Percentiles rank a stretch among this genome's conserved stretches.
Evolutionary conservation across 2,329 filamentous ascomycete species (phyloP).

Genomic region (Sphaerulina populicola): DNA sequence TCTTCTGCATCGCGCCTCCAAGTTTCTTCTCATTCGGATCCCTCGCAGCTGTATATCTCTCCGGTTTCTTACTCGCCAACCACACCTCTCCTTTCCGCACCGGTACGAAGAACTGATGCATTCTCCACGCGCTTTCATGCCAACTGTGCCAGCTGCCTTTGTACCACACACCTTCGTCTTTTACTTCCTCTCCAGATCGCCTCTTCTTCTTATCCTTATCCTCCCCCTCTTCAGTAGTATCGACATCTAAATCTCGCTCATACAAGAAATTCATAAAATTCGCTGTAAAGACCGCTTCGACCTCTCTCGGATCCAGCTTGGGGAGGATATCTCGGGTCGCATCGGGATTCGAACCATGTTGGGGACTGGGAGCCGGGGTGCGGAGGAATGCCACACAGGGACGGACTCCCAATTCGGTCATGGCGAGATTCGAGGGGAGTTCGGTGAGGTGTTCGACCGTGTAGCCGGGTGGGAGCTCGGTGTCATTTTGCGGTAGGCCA

Average conservation of each 20-base stretch:
- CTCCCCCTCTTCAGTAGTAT: slow-evolving; percentile 16
- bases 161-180: slow-evolving; percentile 64
- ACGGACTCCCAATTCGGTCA: slow-evolving; percentile 44
- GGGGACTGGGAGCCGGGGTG: slow-evolving; percentile 29
- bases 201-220: slow-evolving; percentile 26
- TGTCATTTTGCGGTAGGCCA: slow-evolving; percentile 66
- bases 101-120: slow-evolving; percentile 90
- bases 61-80: slow-evolving; percentile 23
- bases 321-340: slow-evolving; percentile 46
- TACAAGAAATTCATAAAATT: slow-evolving; percentile 77
- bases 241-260: slow-evolving; percentile 47
- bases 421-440: slow-evolving; percentile 54
- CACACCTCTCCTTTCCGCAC: slow-evolving; percentile 59
- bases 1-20: too few species aligned
- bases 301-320: slow-evolving; percentile 76
- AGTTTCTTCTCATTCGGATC: too few species aligned
- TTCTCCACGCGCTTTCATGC: slow-evolving; percentile 68
- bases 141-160: slow-evolving; percentile 71
- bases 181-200: slow-evolving; percentile 24
- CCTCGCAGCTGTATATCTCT: slow-evolving; percentile 17
- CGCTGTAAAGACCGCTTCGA: slow-evolving; percentile 87
- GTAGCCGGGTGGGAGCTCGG: slow-evolving; percentile 65
- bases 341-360: slow-evolving; percentile 56
- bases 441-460: slow-evolving; percentile 79
- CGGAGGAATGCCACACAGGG: slow-evolving; percentile 54